Base-by-base conservation (phyloP, 768 basidiomycete species). In the Suillus hirtellus region DNA sequence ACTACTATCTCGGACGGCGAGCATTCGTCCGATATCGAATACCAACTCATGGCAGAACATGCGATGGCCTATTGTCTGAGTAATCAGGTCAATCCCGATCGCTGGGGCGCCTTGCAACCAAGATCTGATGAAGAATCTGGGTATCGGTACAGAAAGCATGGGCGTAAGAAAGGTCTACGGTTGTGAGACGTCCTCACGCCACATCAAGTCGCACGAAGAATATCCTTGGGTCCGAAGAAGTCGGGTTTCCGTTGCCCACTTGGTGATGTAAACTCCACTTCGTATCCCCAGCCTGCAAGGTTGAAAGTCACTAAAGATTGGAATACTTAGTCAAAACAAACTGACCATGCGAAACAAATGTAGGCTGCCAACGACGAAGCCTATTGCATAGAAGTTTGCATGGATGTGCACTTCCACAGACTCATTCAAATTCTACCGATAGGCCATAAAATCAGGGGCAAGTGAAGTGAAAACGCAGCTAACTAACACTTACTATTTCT, bases 351-450 rank as follows among this genome's bases (percentile, higher is more conserved):
- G 24, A 27, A 27, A 17, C 1, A 58, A 40, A 12, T 27, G n/a
- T 19, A 58, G 24, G 2, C 17, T 2, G 6, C 10, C 52, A 34
- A 77, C 66, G 24, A 78, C 58, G 34, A 78, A n/a, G n/a, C n/a
- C n/a, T n/a, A n/a, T n/a, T n/a, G n/a, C n/a, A n/a, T n/a, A n/a
- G n/a, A n/a, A 47, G 5, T 78, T 70, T 5, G 67, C 66, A 19
- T 65, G 59, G 54, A 78, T 67, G 35, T 68, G 70, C 14, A 73
- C 74, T 44, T 67, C 65, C 34, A 78, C 77, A 17, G 62, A 59
- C 61, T 75, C 66, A 38, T 66, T 59, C 72, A 73, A 44, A 53
- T 12, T 27, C 17, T 27, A 24, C 24, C 9, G 38, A 40, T 19
- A 6, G 15, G 15, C 15, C 15, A 60, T 35, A 42, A 62, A 42